These are phyloP conservation scores for Ustilago shanxiensis DNA, from an alignment of 1,284 basidiomycete species.

Conservation along the genomic window DNA sequence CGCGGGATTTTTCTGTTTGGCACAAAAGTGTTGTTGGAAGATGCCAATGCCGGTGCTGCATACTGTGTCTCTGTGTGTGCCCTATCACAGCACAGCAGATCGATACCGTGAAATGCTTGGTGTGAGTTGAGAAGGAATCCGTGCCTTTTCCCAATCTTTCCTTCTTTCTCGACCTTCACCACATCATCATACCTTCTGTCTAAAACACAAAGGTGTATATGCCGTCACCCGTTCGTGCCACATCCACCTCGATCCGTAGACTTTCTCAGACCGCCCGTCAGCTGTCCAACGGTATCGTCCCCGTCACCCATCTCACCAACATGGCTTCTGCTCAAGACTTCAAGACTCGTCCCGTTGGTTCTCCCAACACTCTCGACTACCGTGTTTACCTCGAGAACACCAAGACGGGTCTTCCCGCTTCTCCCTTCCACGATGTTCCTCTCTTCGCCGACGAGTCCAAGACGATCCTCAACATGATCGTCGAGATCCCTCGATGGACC, in stretches of 20 bases:
- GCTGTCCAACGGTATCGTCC: slow-evolving; percentile 39
- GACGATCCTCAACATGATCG: slow-evolving; percentile 76
- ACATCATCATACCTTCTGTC: slow-evolving; percentile 10
- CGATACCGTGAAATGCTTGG: too few relatives aligned
- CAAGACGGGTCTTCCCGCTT: slow-evolving; percentile 64
- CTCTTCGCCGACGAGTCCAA: slow-evolving; percentile 69
- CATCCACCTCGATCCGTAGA: slow-evolving; percentile 50
- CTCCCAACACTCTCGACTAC: slow-evolving; percentile 94
- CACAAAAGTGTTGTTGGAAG: slow-evolving; percentile 3
- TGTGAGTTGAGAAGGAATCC: background rate
- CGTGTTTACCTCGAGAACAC: slow-evolving; percentile 85
- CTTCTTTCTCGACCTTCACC: background rate
- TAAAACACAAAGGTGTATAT: slow-evolving; percentile 25
- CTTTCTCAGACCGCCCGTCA: slow-evolving; percentile 61
- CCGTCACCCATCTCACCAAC: slow-evolving; percentile 9
- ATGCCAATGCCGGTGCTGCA: too few relatives aligned
- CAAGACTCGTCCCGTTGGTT: slow-evolving; percentile 82
- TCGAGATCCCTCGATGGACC: slow-evolving; percentile 97
- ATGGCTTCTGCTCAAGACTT: slow-evolving; percentile 71
- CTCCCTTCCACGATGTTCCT: slow-evolving; percentile 69
- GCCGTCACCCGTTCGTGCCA: slow-evolving; percentile 37
- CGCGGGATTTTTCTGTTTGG: background rate
- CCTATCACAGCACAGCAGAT: background rate
- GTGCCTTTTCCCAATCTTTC: background rate
- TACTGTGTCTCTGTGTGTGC: too few relatives aligned